A percentile compares a stretch with the other conserved stretches of the same genome.
These are phyloP conservation scores for Lactarius deliciosus DNA, from an alignment of 768 basidiomycete species.

Conservation along the genomic window DNA sequence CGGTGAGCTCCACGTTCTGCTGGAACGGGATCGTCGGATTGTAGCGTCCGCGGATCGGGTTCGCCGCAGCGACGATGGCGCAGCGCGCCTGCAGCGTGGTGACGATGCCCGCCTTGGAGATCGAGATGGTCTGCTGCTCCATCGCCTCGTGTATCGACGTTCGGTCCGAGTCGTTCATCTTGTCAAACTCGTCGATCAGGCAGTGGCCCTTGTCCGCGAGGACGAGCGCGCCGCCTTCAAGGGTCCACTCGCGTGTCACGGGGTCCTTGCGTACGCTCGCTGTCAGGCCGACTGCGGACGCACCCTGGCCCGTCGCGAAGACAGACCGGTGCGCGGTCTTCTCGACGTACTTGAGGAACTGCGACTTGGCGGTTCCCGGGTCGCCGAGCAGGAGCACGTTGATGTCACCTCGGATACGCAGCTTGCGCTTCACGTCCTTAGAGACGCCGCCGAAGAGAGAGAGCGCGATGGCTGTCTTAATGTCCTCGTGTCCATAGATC, in stretches of 20 bases:
- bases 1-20: conserved; percentile 97
- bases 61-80: conserved; percentile 96
- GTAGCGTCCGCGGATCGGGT: conserved; percentile 95
- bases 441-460: conserved; percentile 92
- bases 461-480: conserved; percentile 95
- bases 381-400: conserved; percentile 95
- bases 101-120: conserved; percentile 98
- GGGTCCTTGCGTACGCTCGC: conserved; percentile 99
- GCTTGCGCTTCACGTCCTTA: conserved; percentile 97
- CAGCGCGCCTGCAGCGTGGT: conserved; percentile 98
- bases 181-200: conserved; percentile 99
- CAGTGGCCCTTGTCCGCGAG: conserved; percentile 97
- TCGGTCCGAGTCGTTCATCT: conserved; percentile 98
- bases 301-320: conserved; percentile 97
- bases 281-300: conserved; percentile 96
- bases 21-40: conserved; percentile 98
- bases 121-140: conserved; percentile 99
- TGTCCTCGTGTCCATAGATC: conserved; percentile 98
- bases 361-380: conserved; percentile 98
- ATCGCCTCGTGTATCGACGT: conserved; percentile 99
- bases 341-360: conserved; percentile 98
- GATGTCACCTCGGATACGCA: conserved; percentile 95
- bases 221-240: conserved; percentile 98
- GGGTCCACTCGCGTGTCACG: conserved; percentile 95
- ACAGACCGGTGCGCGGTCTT: conserved; percentile 98